Base-by-base conservation (phyloP, 1,284 basidiomycete genomes). In the Ganoderma lucidum region DNA sequence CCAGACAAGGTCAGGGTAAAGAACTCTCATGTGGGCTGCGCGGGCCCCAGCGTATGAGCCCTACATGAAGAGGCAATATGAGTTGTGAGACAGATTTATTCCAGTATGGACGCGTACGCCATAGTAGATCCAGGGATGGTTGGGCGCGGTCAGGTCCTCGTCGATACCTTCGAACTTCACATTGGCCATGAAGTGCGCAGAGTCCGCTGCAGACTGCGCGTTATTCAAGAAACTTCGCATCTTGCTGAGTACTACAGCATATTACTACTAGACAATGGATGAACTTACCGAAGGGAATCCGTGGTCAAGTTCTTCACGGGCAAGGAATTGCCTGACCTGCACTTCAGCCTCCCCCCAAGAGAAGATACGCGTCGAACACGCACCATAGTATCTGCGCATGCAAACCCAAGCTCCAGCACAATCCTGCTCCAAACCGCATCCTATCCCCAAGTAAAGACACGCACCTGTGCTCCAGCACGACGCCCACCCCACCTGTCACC, bases 1-100 rank as follows among this genome's bases (percentile, higher is more conserved):
- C 80, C 88, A 97, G 4, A 97, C 94, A 14, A 97, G 84, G 35
- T 97, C 89, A 0, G 96, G 96, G 76, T 96, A 96, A 12, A 96
- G 84, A 41, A 95, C 83, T 63, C 89, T 90, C 93, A 98, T 96
- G 77, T 98, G 96, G 0, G 97, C 97, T 0, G 96, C 92, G 19
- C 97, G 90, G 5, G 96, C 97, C 63, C 97, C 97, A 6, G 97
- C 96, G 77, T 99, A 97, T 0, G 93, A 94, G 14, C 93, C 93
- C 92, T 92, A 66, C 39, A 58, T 63, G 59, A 30, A 30, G 30
- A 53, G 28, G n/a, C 28, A 10, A 28, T 28, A 12, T 53, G 3
- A 53, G 48, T 4, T 28, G 5, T 15, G 10, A 4, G 12, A 5
- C 10, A 14, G 5, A 3, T 4, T n/a, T 28, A 28, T 4, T 28